These are phyloP conservation scores for Xylaria flabelliformis DNA, from an alignment of 495 filamentous ascomycete genomes.

Conservation along the genomic window DNA sequence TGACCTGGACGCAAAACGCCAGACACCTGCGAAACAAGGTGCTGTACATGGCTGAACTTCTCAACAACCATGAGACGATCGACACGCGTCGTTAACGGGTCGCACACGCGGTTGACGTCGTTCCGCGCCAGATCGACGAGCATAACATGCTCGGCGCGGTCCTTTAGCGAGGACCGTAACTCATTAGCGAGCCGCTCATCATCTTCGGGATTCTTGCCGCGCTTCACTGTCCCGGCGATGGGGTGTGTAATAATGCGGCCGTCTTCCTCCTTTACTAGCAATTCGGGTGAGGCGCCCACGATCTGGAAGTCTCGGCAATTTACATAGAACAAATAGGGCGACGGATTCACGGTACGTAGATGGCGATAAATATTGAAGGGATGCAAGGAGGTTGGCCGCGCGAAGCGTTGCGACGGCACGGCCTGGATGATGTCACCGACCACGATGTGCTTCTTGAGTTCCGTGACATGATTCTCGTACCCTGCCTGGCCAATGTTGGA, in stretches of 20 bases:
- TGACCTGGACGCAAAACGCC: slow-evolving; percentile 81
- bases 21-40: slow-evolving; percentile 92
- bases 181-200: slow-evolving; percentile 80
- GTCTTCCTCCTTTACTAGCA: slow-evolving; percentile 87
- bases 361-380: slow-evolving; percentile 99
- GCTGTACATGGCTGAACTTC: slow-evolving; percentile 95
- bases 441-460: slow-evolving; percentile 84
- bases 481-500: slow-evolving; percentile 91
- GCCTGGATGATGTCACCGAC: slow-evolving; percentile 96
- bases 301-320: slow-evolving; percentile 91
- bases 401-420: slow-evolving; percentile 91
- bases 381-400: slow-evolving; percentile 86
- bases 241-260: slow-evolving; percentile 95
- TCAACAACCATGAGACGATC: slow-evolving; percentile 96
- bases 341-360: slow-evolving; percentile 92
- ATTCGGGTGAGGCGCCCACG: slow-evolving; percentile 90
- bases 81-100: slow-evolving; percentile 84
- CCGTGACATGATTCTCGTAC: slow-evolving; percentile 84
- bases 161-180: slow-evolving; percentile 82
- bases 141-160: slow-evolving; percentile 98
- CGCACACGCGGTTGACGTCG: slow-evolving; percentile 95
- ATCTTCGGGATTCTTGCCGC: slow-evolving; percentile 79
- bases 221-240: slow-evolving; percentile 92
- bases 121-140: slow-evolving; percentile 97
- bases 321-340: slow-evolving; percentile 96